Evolutionary conservation across 805 yeast genomes (phyloP).

Genomic region (Spathaspora hagerdaliae): DNA sequence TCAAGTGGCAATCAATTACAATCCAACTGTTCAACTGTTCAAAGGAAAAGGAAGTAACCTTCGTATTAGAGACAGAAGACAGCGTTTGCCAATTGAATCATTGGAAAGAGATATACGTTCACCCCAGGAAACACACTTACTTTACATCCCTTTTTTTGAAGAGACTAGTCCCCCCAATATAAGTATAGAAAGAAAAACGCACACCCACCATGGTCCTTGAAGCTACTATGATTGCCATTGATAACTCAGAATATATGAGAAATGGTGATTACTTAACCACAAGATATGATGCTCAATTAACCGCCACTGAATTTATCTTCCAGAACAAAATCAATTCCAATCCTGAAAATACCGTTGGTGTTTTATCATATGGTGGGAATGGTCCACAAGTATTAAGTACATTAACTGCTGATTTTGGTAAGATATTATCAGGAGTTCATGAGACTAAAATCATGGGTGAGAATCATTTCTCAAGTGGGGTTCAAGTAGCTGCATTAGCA

Average conservation of each 20-base stretch:
- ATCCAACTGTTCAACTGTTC: too few relatives aligned
- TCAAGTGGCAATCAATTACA: too few relatives aligned
- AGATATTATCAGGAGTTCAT: conserved; percentile 77
- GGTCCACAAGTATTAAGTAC: conserved; percentile 88
- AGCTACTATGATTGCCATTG: conserved; percentile 93
- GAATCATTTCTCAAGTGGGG: conserved; percentile 69
- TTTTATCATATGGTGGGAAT: conserved; percentile 80
- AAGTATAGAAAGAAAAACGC: too few relatives aligned
- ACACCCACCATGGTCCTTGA: conserved; percentile 73
- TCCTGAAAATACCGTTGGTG: conserved; percentile 92
- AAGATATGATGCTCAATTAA: conserved; percentile 88
- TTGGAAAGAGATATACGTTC: too few relatives aligned
- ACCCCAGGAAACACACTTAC: too few relatives aligned
- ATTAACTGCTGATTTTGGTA: conserved; percentile 82
- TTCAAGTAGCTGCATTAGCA: conserved; percentile 89
- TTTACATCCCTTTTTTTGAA: too few relatives aligned
- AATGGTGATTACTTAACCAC: conserved; percentile 91
- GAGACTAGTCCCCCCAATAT: too few relatives aligned
- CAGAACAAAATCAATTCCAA: conserved; percentile 81
- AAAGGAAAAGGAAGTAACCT: too few relatives aligned
- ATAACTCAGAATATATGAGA: conserved; percentile 93
- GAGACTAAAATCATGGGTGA: conserved; percentile 68
- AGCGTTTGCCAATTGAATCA: too few relatives aligned
- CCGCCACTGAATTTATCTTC: conserved; percentile 83
- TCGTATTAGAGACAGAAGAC: too few relatives aligned